phyloP scores from a whole-genome alignment of 2,329 filamentous ascomycete species.

The Zasmidium citrigriseum region DNA sequence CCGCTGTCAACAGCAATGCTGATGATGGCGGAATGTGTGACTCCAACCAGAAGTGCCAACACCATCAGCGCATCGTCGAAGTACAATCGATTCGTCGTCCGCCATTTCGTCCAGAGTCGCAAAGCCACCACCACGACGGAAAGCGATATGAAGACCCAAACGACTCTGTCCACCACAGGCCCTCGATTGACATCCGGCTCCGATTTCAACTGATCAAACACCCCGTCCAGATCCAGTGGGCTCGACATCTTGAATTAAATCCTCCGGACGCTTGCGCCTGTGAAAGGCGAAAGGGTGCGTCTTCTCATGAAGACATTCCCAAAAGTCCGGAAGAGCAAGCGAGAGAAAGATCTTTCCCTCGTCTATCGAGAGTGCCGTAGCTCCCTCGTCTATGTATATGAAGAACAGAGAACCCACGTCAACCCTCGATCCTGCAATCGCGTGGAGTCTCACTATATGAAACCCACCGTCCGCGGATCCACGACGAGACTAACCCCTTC shows the following conservation, averaged over 20 bases:
- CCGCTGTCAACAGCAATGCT: slow-evolving; percentile 22
- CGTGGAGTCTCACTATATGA: neutral
- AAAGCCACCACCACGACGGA: slow-evolving; percentile 27
- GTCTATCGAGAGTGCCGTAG: too few relatives aligned
- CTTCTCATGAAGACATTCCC: neutral
- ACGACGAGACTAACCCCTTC: neutral
- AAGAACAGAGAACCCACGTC: neutral
- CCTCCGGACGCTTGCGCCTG: neutral
- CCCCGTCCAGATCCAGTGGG: neutral
- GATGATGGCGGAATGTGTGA: slow-evolving; percentile 27
- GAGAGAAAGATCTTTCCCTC: neutral
- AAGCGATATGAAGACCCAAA: slow-evolving; percentile 29
- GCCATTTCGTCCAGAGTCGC: slow-evolving; percentile 26
- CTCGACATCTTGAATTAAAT: neutral
- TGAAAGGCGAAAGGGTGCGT: neutral
- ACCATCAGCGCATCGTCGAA: slow-evolving; percentile 31
- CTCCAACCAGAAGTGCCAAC: slow-evolving; percentile 25
- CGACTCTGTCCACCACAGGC: slow-evolving; percentile 10
- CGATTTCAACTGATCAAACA: slow-evolving; percentile 1
- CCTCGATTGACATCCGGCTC: slow-evolving; percentile 16
- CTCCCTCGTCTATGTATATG: neutral
- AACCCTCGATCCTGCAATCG: neutral
- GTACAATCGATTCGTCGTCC: slow-evolving; percentile 27
- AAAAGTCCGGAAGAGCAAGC: neutral
- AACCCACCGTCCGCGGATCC: neutral